Conservation (phyloP, 2,329 filamentous ascomycete genomes). For the Metarhizium sp. region DNA sequence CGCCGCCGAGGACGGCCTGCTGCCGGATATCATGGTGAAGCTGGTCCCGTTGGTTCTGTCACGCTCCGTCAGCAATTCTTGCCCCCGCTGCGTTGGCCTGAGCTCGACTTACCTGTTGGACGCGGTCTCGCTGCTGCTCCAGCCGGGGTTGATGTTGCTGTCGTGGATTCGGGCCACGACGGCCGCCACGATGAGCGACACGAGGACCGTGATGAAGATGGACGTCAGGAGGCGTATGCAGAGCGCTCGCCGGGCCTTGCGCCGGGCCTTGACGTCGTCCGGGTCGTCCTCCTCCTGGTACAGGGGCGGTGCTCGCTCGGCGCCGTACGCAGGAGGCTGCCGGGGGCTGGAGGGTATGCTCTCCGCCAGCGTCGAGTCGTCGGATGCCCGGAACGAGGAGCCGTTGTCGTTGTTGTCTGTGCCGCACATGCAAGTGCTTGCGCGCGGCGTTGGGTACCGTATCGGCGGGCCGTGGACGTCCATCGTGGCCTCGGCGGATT, state of each 20-base stretch:
- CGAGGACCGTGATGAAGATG: constrained; percentile 14
- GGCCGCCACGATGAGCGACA: constrained; percentile 15
- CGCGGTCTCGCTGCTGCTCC: constrained; percentile 2
- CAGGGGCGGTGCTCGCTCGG: constrained; percentile 10
- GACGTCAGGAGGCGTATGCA: constrained; percentile 13
- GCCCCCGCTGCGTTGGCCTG: neutral
- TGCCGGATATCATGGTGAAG: constrained; percentile 6
- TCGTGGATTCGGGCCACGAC: constrained; percentile 13
- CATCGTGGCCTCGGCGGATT: constrained; percentile 2
- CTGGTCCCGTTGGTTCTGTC: constrained; percentile 4
- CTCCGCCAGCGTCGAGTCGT: constrained; percentile 8
- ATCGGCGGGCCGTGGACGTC: constrained; percentile 5
- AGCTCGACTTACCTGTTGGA: neutral
- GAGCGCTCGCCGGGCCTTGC: constrained; percentile 9
- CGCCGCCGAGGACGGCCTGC: neutral
- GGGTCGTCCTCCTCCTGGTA: constrained; percentile 8
- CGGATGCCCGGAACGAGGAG: neutral
- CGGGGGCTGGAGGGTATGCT: constrained; percentile 6
- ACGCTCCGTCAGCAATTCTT: neutral
- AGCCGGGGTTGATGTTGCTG: neutral
- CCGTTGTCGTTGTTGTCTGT: constrained; percentile 1
- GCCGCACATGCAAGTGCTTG: constrained; percentile 2
- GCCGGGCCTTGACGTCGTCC: constrained; percentile 5
- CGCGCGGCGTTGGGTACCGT: constrained; percentile 5
- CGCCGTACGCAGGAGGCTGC: constrained; percentile 12